Base-by-base conservation (phyloP, 78 protist genomes). In the Dictyostelium firmibasis region DNA sequence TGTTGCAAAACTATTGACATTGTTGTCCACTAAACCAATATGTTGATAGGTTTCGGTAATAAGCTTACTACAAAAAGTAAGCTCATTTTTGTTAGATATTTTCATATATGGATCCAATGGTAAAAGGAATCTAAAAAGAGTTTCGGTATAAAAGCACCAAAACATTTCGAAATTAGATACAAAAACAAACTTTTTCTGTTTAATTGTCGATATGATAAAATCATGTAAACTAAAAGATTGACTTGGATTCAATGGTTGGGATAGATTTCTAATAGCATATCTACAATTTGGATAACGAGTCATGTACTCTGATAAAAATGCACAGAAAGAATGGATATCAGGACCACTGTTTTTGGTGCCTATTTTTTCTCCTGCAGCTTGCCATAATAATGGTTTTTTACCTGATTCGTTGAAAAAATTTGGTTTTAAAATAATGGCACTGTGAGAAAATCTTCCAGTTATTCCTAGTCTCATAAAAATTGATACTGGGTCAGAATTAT, bases 361-460 rank as follows among this genome's bases (percentile, higher is more conserved):
- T 38, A 35, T 25, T 25, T 84, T 84, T 27, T 84, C 91, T 9
- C 91, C 91, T 3, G 91, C 77, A 10, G 91, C 91, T 43, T 84
- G 91, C 81, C 78, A 84, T 0, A 84, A 62, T 43, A 84, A 20
- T 36, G 77, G 79, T 2, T 23, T 25, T 4, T 27, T 10, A 7
- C 5, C 13, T 6, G 14, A 33, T 20, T 67, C 81, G 3, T 31
- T 35, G 16, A 84, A 43, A 27, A 47, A 84, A n/a, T 35, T 41
- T 2, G 79, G 62, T 11, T 62, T 10, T 29, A 84, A 31, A 10
- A 35, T 35, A 0, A 84, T 43, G 3, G 91, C 91, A 69, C 50
- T 23, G 29, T 84, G 91, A 0, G 91, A 69, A 16, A 84, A 84
- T 43, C 91, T 84, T 35, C 81, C 91, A 36, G 25, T 16, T 4